A percentile compares a stretch with the other conserved stretches of the same genome.
phyloP scores from a whole-genome alignment of 2,329 filamentous ascomycete species.

The Rhynchosporium agropyri region DNA sequence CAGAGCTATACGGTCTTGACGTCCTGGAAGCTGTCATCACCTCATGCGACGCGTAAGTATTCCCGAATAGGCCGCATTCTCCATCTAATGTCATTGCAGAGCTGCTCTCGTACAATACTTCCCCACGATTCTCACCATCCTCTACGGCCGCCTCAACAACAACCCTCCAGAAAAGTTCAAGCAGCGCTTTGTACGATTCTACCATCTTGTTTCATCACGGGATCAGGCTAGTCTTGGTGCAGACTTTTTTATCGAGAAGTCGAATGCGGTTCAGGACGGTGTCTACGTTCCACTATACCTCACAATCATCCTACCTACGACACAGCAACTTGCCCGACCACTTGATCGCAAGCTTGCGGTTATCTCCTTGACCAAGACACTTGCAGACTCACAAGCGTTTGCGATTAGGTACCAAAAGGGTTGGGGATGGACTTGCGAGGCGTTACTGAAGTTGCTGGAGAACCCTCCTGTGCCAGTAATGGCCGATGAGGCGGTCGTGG shows the following conservation, averaged over 20 bases:
- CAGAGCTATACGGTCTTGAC: conserved; percentile 86
- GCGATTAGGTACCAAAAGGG: conserved; percentile 81
- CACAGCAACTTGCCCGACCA: conserved; percentile 83
- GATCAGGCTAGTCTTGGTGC: conserved; percentile 77
- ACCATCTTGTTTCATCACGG: conserved; percentile 82
- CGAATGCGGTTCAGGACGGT: conserved; percentile 78
- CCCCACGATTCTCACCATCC: conserved; percentile 71
- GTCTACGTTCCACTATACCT: conserved; percentile 87
- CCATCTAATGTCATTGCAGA: conserved; percentile 47
- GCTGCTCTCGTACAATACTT: conserved; percentile 59
- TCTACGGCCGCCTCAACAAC: conserved; percentile 71
- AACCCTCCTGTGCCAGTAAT: conserved; percentile 74
- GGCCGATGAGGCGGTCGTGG: conserved; percentile 76
- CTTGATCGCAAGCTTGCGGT: conserved; percentile 92
- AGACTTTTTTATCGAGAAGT: conserved; percentile 86
- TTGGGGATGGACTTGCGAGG: conserved; percentile 87
- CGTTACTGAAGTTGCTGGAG: conserved; percentile 84
- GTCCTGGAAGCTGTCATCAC: conserved; percentile 80
- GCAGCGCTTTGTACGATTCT: conserved; percentile 88
- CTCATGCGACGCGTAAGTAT: conserved; percentile 68
- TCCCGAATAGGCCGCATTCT: not conserved
- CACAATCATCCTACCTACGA: conserved; percentile 82
- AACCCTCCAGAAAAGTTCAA: conserved; percentile 76
- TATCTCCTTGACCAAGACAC: conserved; percentile 88
- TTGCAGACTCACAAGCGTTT: conserved; percentile 85